Conservation (phyloP, 1,139 yeast species). For the Kurtzmaniella natalensis region DNA sequence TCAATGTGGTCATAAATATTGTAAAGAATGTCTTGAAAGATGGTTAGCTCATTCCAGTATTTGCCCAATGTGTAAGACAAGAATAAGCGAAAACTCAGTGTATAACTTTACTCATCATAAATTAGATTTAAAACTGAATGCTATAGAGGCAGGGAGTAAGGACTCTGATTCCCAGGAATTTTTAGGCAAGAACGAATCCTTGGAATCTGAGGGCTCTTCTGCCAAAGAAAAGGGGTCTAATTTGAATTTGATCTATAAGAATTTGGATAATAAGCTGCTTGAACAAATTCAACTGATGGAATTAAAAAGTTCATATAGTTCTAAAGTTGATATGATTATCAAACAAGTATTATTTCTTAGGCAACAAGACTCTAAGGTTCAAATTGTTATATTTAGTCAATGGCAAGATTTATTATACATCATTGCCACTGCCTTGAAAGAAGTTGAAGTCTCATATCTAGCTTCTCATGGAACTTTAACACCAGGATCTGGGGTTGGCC, state of each 20-base stretch:
- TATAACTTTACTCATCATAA: slow-evolving; percentile 55
- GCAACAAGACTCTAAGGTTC: slow-evolving; percentile 56
- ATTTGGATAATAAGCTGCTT: slow-evolving; percentile 36
- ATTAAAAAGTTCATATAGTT: slow-evolving; percentile 58
- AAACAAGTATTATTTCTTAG: slow-evolving; percentile 65
- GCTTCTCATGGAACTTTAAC: slow-evolving; percentile 37
- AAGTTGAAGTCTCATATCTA: slow-evolving; percentile 51
- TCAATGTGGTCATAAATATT: slow-evolving; percentile 87
- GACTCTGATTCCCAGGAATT: slow-evolving; percentile 16
- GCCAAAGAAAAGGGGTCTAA: slow-evolving; percentile 14
- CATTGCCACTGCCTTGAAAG: slow-evolving; percentile 61
- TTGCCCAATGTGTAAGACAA: slow-evolving; percentile 79
- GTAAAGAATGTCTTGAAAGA: slow-evolving; percentile 66
- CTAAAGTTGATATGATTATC: slow-evolving; percentile 81
- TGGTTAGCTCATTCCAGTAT: slow-evolving; percentile 57
- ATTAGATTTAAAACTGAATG: slow-evolving; percentile 45
- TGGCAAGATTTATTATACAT: slow-evolving; percentile 74
- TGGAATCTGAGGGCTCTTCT: slow-evolving; percentile 9
- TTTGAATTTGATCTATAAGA: slow-evolving; percentile 45
- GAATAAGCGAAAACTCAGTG: slow-evolving; percentile 40
- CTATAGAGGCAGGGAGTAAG: too few species aligned
- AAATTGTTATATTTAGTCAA: slow-evolving; percentile 82
- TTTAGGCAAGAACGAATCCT: slow-evolving; percentile 9
- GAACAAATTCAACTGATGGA: slow-evolving; percentile 41
- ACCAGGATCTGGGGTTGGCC: slow-evolving; percentile 28